phyloP scores from a whole-genome alignment of 2,329 filamentous ascomycete species.

The Fusarium udum region DNA sequence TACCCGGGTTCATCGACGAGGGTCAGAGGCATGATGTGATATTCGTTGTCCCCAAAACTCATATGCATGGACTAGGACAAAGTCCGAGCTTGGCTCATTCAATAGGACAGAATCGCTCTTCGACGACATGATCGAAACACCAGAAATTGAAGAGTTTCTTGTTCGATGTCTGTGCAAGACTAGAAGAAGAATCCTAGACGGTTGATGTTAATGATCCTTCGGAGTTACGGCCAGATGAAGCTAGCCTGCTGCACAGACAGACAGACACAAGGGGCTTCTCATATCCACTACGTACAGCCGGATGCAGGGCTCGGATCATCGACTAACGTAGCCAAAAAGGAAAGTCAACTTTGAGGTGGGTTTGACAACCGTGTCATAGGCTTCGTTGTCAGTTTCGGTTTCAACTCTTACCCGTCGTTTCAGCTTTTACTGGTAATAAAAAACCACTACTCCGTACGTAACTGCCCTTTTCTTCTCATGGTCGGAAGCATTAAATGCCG shows the following conservation, averaged over 20 bases:
- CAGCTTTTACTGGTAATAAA: conserved; percentile 6
- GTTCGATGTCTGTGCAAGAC: conserved; percentile 8
- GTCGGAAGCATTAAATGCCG: not conserved
- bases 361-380: conserved; percentile 11
- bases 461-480: not conserved
- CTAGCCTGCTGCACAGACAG: conserved; percentile 19
- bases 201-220: conserved; percentile 31
- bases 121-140: not conserved
- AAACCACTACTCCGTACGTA: too few relatives aligned
- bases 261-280: conserved; percentile 6
- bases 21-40: not conserved
- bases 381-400: conserved; percentile 15
- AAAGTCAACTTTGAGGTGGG: not conserved
- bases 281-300: conserved; percentile 15
- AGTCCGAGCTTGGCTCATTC: not conserved
- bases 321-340: conserved; percentile 8
- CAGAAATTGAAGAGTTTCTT: not conserved
- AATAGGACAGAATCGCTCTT: not conserved
- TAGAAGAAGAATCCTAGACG: not conserved
- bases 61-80: not conserved
- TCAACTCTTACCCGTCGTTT: conserved; percentile 18
- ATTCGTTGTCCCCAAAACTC: not conserved
- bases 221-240: conserved; percentile 33
- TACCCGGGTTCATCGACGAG: not conserved
- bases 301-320: conserved; percentile 29